These are phyloP conservation scores for Coleophoma cylindrospora DNA, from an alignment of 2,329 filamentous ascomycete genomes.

Conservation along the genomic window DNA sequence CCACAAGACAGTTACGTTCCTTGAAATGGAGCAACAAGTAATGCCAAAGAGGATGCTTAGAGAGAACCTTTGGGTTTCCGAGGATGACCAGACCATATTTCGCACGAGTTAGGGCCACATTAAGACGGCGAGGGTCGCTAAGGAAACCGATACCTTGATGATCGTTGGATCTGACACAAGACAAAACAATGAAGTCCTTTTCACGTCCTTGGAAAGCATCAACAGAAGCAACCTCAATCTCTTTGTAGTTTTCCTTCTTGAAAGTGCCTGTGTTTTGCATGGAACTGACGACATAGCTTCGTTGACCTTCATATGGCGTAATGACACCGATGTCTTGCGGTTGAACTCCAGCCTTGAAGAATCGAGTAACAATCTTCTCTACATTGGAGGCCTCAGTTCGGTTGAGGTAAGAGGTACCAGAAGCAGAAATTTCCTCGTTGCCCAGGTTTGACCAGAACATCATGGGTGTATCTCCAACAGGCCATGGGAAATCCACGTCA, in stretches of 20 bases:
- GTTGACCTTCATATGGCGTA: slow-evolving; percentile 96
- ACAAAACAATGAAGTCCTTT: slow-evolving; percentile 98
- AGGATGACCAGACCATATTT: slow-evolving; percentile 96
- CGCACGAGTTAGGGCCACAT: slow-evolving; percentile 92
- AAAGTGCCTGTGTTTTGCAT: slow-evolving; percentile 98
- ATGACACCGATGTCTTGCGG: slow-evolving; percentile 94
- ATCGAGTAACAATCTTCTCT: slow-evolving; percentile 96
- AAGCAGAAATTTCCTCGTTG: slow-evolving; percentile 96
- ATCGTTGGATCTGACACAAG: slow-evolving; percentile 96
- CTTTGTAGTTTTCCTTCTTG: slow-evolving; percentile 98
- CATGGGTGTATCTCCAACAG: slow-evolving; percentile 90
- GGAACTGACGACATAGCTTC: slow-evolving; percentile 97
- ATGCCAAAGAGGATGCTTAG: slow-evolving; percentile 98
- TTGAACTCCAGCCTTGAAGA: slow-evolving; percentile 98
- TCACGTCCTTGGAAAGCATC: slow-evolving; percentile 98
- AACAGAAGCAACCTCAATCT: slow-evolving; percentile 96
- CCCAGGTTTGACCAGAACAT: slow-evolving; percentile 99
- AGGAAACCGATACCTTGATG: slow-evolving; percentile 99
- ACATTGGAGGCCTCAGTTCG: slow-evolving; percentile 96
- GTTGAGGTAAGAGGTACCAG: slow-evolving; percentile 96
- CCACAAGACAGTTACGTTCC: slow-evolving; percentile 90
- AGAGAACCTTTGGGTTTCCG: slow-evolving; percentile 94
- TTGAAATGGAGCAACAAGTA: slow-evolving; percentile 94
- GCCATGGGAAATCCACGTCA: slow-evolving; percentile 98
- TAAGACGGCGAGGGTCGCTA: slow-evolving; percentile 94